Evolutionary conservation across 176 grass and related monocot species (phyloP), one percentile per base, ranked within the genome.

Genomic region (Poa annua): DNA sequence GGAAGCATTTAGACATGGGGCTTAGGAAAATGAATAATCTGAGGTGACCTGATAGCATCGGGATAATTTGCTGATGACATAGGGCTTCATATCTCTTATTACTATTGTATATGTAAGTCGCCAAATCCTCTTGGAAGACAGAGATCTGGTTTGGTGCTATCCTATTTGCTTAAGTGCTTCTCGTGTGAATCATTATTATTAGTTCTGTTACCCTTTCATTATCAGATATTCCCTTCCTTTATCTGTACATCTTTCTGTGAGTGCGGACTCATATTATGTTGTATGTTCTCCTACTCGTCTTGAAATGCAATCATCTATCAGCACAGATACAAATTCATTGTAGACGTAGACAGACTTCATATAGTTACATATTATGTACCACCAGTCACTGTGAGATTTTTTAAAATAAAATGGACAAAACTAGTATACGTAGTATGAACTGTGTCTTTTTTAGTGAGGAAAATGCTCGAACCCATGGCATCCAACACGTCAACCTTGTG

Each of bases 1-100:
- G 29, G 69, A 83, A 76, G 14, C 63, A 85, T 68, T 69, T 67
- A 77, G 22, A 41, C 39, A 41, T 41, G 39, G 7, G 41, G 41
- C 41, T 42, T 42, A 42, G 8, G 41, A 7, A 42, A 7, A 42
- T 42, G 48, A 77, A 67, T 77, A 65, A 84, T 68, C 24, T 54
- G 7, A 38, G 49, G 51, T 42, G 60, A 19, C 49, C 42, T 76
- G 25, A 8, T 42, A 67, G 39, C 10, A 60, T 60, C 8, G 21
- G 71, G 17, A 67, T 56, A 17, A 71, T 82, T 33, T 38, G 2
- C 51, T 48, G 51, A 80, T 25, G 45, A 47, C 26, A 80, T 24
- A 19, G 32, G 14, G 15, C 63, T 24, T 9, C 26, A 74, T 14
- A 66, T 44, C 50, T 24, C 25, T 13, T 59, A 50, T 69, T 44